Conservation (phyloP, 805 yeast genomes). For the Lachancea mirantina region DNA sequence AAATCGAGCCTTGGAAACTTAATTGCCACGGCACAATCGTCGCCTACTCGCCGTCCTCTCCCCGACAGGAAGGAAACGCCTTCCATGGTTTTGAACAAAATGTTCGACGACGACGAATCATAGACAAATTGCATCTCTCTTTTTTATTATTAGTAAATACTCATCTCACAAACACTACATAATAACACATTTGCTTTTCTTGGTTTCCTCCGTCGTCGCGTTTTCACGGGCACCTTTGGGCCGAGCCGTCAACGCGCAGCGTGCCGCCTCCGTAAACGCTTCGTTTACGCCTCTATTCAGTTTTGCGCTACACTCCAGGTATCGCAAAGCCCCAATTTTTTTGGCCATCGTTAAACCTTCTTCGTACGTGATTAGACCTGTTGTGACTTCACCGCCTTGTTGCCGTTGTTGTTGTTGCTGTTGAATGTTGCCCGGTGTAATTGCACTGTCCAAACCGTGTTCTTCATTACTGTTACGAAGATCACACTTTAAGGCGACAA, state of each 20-base stretch:
- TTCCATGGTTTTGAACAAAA: slow-evolving; percentile 24
- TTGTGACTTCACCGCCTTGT: slow-evolving; percentile 30
- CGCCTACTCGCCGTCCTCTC: slow-evolving; percentile 1
- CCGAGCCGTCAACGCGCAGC: slow-evolving; percentile 87
- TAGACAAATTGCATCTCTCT: slow-evolving; percentile 2
- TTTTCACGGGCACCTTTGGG: slow-evolving; percentile 60
- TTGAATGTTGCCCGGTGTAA: slow-evolving; percentile 24
- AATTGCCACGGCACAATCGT: slow-evolving; percentile 8
- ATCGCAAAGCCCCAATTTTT: slow-evolving; percentile 86
- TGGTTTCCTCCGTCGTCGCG: slow-evolving; percentile 28
- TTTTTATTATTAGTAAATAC: slow-evolving; percentile 1
- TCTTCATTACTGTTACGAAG: slow-evolving; percentile 54
- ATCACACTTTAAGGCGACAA: slow-evolving; percentile 94
- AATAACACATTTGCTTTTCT: slow-evolving; percentile 33
- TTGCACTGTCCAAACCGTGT: slow-evolving; percentile 21
- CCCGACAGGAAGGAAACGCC: slow-evolving; percentile 17
- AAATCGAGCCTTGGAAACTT: slow-evolving; percentile 30
- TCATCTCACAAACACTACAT: slow-evolving; percentile 27
- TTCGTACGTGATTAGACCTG: slow-evolving; percentile 71
- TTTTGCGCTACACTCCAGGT: slow-evolving; percentile 95
- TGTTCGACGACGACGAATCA: slow-evolving; percentile 14
- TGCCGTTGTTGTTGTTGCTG: slow-evolving; percentile 20
- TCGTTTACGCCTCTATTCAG: slow-evolving; percentile 97
- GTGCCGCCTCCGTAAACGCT: slow-evolving; percentile 97
- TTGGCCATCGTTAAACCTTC: slow-evolving; percentile 93